Evolutionary conservation across 352 stramenopile species (phyloP).

Genomic region (Peronospora destructor): DNA sequence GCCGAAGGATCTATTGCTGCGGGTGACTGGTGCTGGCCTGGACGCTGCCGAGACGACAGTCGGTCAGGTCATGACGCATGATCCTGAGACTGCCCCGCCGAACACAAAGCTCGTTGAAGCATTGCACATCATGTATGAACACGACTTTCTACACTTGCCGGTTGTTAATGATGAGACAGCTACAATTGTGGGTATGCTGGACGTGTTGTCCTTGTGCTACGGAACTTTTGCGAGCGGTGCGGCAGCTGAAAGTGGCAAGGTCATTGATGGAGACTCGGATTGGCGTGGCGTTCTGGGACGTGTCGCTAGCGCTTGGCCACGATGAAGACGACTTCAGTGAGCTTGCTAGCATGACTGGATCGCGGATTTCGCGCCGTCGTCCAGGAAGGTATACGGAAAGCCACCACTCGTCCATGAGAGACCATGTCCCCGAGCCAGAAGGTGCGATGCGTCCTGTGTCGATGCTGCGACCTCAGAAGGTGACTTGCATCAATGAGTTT

Average conservation of each 20-base stretch:
- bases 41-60: constrained; percentile 87
- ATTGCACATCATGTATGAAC: constrained; percentile 97
- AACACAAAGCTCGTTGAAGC: constrained; percentile 93
- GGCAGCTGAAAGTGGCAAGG: constrained; percentile 31
- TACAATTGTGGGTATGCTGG: constrained; percentile 79
- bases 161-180: constrained; percentile 84
- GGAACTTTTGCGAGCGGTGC: constrained; percentile 76
- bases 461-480: constrained; percentile 68
- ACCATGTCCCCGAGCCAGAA: constrained; percentile 48
- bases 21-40: constrained; percentile 89
- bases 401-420: constrained; percentile 39
- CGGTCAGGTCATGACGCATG: constrained; percentile 93
- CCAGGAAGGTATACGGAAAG: constrained; percentile 35
- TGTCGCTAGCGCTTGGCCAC: constrained; percentile 71
- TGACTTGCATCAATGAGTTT: constrained; percentile 82
- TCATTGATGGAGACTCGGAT: constrained; percentile 48
- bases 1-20: constrained; percentile 95
- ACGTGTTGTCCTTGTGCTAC: constrained; percentile 86
- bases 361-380: constrained; percentile 35
- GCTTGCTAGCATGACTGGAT: constrained; percentile 54
- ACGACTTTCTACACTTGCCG: constrained; percentile 95
- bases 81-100: constrained; percentile 90
- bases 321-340: constrained; percentile 74
- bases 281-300: constrained; percentile 87
- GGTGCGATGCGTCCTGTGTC: constrained; percentile 69